Base-by-base conservation (phyloP, 164 flowering plant species). In the Liquidambar formosana region DNA sequence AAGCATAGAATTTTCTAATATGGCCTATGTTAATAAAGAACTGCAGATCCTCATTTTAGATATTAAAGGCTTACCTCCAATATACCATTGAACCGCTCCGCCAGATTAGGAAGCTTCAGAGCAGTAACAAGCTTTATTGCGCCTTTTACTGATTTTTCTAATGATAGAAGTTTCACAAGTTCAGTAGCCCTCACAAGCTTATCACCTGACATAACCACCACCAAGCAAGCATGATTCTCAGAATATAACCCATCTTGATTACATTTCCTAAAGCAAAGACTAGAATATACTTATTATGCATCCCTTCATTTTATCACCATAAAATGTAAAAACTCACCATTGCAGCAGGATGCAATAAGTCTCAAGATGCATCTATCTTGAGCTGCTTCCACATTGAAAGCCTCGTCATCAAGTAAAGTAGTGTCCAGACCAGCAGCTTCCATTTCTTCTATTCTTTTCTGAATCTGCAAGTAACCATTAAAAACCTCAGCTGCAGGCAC, bases 311-410 rank as follows among this genome's bases (percentile, higher is more conserved):
- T 3, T 38, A 16, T 57, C 26, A 59, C 43, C 5, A 21, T 33
- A 33, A 21, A 28, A 16, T 14, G 8, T 44, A 45, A 16, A 38
- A 5, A 67, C 84, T 83, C 56, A 96, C 99, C 89, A 62, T 87
- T 93, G 84, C 99, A 96, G 80, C 97, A 96, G 28, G 92, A 83
- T 41, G 88, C 94, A 73, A 96, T 93, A 33, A 93, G 93, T 85
- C 89, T 84, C 79, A 96, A 72, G 70, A 96, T 96, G 85, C 96
- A 91, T 82, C 80, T 82, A 72, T 94, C 97, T 68, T 85, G 92
- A 72, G 97, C 85, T 9, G 88, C 81, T 84, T 94, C 97, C 27
- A 81, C 25, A 66, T 77, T 80, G 75, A 93, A 90, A 71, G 90
- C 93, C 56, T 90, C 93, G 60, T 96, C 97, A 63, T 91, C 97